Conservation (phyloP, 805 yeast genomes). For the Zygosaccharomyces gambellarensis region DNA sequence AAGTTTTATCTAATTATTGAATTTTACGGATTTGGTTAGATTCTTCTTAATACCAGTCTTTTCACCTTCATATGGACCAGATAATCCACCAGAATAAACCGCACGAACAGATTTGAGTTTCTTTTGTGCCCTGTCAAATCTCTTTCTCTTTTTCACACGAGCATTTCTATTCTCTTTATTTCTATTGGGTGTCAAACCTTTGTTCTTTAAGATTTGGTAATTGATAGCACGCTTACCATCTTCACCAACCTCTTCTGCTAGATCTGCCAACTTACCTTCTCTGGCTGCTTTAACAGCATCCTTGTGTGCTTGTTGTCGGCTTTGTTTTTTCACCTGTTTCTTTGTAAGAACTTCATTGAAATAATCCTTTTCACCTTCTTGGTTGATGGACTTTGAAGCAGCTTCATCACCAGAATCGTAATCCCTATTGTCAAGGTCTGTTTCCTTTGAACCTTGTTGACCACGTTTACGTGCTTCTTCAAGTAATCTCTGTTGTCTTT, state of each 20-base stretch:
- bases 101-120: conserved; percentile 85
- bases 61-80: conserved; percentile 88
- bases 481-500: conserved; percentile 78
- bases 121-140: conserved; percentile 92
- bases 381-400: conserved; percentile 39
- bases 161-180: conserved; percentile 93
- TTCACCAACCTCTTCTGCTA: conserved; percentile 56
- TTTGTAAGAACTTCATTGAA: conserved; percentile 51
- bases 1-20: conserved; percentile 31
- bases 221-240: conserved; percentile 92
- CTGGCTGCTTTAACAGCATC: conserved; percentile 73
- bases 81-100: conserved; percentile 66
- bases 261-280: conserved; percentile 76
- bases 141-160: conserved; percentile 97
- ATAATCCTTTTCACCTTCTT: conserved; percentile 50
- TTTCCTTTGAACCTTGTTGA: conserved; percentile 49
- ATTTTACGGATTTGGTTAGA: conserved; percentile 78
- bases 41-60: conserved; percentile 96
- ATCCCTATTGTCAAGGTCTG: conserved; percentile 51
- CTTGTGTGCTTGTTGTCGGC: conserved; percentile 60
- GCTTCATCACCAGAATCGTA: conserved; percentile 45
- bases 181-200: conserved; percentile 89
- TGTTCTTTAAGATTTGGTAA: conserved; percentile 92
- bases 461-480: conserved; percentile 91
- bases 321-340: conserved; percentile 45